Base-by-base conservation (phyloP, 768 basidiomycete genomes). In the Boletus pseudo-olivaceus region DNA sequence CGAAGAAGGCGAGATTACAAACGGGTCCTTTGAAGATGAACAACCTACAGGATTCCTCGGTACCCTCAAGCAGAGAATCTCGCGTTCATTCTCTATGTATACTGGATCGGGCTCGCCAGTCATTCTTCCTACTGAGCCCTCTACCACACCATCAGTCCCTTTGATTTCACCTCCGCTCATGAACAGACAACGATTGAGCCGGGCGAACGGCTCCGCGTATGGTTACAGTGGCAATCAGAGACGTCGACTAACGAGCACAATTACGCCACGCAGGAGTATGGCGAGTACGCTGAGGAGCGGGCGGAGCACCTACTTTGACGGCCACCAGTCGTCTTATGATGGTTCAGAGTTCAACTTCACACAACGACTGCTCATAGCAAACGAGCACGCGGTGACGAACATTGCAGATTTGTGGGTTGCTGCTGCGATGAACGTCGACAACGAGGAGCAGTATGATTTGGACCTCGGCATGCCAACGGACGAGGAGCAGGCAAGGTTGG, bases 361-460 rank as follows among this genome's bases (percentile, higher is more conserved):
- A 0, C 91, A 96, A 67, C 80, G 92, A 55, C 66, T 96, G 23
- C 73, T 96, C 41, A 84, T 95, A 76, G 96, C 96, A 19, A 97
- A 97, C 70, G 94, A 97, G 72, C 90, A 93, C 61, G 88, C 92
- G 12, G 93, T 94, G 5, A 95, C 92, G 53, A 93, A 88, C 61
- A 90, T 99, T 64, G 91, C 93, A 23, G 96, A 98, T 72, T 76
- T 99, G 20, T 99, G 97, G 97, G 92, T 98, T 48, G 93, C 93
- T 5, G 90, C 95, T 19, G 97, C 96, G 7, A 92, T 96, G 75
- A 97, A 96, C 55, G 92, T 87, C 30, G 94, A 96, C 65, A 88
- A 90, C 61, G 93, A 94, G 59, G 86, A 93, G 53, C 85, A 85
- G 3, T 89, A 88, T 55, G 75, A 77, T 55, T 70, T 72, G 17